phyloP scores from a whole-genome alignment of 2,329 filamentous ascomycete genomes.

The Elsinoe batatas region DNA sequence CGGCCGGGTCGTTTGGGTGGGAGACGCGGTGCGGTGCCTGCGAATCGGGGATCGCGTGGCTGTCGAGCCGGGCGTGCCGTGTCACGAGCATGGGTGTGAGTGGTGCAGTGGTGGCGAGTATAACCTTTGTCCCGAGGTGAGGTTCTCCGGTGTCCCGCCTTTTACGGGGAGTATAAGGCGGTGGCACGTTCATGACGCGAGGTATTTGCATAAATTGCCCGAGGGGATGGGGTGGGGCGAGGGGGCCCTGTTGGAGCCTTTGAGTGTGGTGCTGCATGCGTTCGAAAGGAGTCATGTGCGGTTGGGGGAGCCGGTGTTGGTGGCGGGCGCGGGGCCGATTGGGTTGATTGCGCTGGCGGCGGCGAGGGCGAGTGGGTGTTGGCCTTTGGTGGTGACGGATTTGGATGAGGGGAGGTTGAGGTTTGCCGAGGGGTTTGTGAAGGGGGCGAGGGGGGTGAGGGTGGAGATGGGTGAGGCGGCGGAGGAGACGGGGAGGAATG shows the following conservation, averaged over 20 bases:
- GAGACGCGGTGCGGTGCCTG: constrained; percentile 33
- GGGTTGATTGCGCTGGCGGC: constrained; percentile 50
- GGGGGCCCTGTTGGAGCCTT: constrained; percentile 71
- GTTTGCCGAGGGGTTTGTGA: constrained; percentile 61
- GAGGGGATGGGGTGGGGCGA: constrained; percentile 66
- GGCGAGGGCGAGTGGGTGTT: constrained; percentile 55
- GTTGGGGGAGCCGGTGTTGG: constrained; percentile 33
- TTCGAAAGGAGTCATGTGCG: constrained; percentile 28
- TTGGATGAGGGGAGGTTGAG: constrained; percentile 69
- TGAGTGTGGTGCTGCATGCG: constrained; percentile 40
- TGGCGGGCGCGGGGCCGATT: constrained; percentile 56
- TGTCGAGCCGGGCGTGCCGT: constrained; percentile 41
- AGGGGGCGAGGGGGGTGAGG: constrained; percentile 21
- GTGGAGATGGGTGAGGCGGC: constrained; percentile 19
- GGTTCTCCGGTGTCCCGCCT: constrained; percentile 83
- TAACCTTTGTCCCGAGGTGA: constrained; percentile 73
- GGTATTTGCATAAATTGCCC: constrained; percentile 76
- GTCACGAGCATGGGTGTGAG: constrained; percentile 32
- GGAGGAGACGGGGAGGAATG: constrained; percentile 21
- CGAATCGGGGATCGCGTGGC: constrained; percentile 39
- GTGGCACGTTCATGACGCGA: constrained; percentile 72
- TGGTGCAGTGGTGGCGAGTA: constrained; percentile 59
- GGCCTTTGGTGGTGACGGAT: constrained; percentile 73
- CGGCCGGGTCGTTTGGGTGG: constrained; percentile 34
- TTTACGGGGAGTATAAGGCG: constrained; percentile 77